A percentile compares a stretch with the other conserved stretches of the same genome.
Evolutionary conservation across 192 early-diverging fungal species (phyloP).

Genomic region (Mortierella antarctica): DNA sequence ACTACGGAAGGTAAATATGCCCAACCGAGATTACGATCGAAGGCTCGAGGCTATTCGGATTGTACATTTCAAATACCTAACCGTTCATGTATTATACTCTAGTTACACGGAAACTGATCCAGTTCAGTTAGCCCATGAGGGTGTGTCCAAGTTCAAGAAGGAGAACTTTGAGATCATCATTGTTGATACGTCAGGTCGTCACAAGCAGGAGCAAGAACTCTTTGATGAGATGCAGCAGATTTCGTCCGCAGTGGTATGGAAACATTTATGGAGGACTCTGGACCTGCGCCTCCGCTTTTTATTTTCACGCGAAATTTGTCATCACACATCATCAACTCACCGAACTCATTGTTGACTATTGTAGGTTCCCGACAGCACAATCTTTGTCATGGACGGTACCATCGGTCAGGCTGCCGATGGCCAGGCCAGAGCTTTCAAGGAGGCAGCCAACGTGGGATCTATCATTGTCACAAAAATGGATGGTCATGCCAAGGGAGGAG

Average conservation of each 20-base stretch:
- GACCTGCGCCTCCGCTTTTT: neutral
- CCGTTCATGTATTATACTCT: neutral
- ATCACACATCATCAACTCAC: neutral
- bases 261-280: neutral
- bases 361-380: conserved; percentile 85
- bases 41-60: neutral
- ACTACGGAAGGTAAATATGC: conserved; percentile 75
- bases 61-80: neutral
- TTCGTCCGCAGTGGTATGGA: conserved; percentile 75
- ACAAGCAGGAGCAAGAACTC: conserved; percentile 93
- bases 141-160: conserved; percentile 92
- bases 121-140: conserved; percentile 89
- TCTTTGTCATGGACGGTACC: conserved; percentile 99
- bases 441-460: conserved; percentile 92
- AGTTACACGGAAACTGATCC: conserved; percentile 95
- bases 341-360: neutral
- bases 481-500: conserved; percentile 98
- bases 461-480: conserved; percentile 99
- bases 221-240: conserved; percentile 99
- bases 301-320: neutral
- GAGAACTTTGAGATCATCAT: conserved; percentile 97
- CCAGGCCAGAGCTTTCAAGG: conserved; percentile 93
- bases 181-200: conserved; percentile 97
- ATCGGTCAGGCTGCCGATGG: conserved; percentile 97
- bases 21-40: too few species aligned